These are phyloP conservation scores for Sporothrix mexicana DNA, from an alignment of 2,329 filamentous ascomycete genomes.

Conservation along the genomic window DNA sequence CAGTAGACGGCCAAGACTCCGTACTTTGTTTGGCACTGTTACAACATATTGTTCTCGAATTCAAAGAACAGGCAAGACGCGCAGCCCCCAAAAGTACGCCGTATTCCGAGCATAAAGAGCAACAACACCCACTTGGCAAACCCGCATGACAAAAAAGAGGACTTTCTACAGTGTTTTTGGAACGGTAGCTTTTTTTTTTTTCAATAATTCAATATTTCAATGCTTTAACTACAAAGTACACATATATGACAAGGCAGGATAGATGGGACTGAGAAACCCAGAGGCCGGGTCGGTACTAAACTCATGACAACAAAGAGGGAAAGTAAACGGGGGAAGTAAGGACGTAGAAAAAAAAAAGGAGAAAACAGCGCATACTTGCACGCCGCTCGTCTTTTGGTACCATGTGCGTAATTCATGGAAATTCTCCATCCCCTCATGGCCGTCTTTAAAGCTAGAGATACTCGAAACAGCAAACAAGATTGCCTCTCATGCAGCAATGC, in stretches of 20 bases:
- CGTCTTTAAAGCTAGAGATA: background rate
- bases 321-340: background rate
- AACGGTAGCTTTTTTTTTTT: background rate
- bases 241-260: background rate
- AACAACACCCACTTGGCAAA: too few species aligned
- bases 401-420: slow-evolving; percentile 3
- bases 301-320: background rate
- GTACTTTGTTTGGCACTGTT: too few species aligned
- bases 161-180: background rate
- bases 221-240: background rate
- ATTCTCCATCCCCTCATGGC: background rate
- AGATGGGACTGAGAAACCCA: background rate
- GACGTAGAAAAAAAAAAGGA: background rate
- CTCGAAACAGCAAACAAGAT: background rate
- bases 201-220: background rate
- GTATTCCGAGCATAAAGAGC: background rate
- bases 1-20: background rate
- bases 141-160: background rate
- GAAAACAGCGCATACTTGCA: too few species aligned
- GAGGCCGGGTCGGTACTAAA: background rate
- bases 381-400: background rate
- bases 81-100: background rate
- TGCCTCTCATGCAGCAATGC: background rate
- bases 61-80: background rate
- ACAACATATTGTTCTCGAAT: background rate